These are phyloP conservation scores for Aspergillus jensenii DNA, from an alignment of 2,329 filamentous ascomycete genomes.

Conservation along the genomic window DNA sequence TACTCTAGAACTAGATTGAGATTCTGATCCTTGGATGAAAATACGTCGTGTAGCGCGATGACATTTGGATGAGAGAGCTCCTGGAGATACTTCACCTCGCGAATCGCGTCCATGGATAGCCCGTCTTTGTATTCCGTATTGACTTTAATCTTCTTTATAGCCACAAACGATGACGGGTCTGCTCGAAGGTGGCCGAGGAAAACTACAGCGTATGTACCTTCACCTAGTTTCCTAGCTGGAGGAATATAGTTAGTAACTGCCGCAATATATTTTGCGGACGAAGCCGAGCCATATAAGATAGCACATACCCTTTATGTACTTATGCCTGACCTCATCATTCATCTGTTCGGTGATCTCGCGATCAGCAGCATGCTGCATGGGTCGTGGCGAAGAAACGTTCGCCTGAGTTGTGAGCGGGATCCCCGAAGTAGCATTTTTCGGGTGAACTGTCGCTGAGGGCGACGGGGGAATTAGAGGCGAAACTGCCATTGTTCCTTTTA, in stretches of 20 bases:
- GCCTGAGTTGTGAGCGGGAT: constrained; percentile 23
- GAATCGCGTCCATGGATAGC: constrained; percentile 89
- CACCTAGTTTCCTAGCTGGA: constrained; percentile 82
- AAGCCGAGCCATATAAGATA: not conserved
- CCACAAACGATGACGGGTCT: constrained; percentile 73
- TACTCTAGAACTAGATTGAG: constrained; percentile 94
- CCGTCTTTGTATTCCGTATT: constrained; percentile 73
- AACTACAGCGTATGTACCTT: constrained; percentile 96
- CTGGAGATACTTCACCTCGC: constrained; percentile 92
- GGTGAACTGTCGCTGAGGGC: constrained; percentile 34
- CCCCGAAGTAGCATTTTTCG: constrained; percentile 36
- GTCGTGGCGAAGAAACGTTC: constrained; percentile 16
- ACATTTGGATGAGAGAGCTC: constrained; percentile 95
- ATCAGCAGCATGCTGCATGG: constrained; percentile 26
- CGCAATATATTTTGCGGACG: not conserved
- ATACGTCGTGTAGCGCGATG: constrained; percentile 87
- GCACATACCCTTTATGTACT: constrained; percentile 78
- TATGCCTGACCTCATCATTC: constrained; percentile 77
- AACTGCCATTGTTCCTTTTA: constrained; percentile 34
- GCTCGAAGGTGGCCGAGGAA: constrained; percentile 78
- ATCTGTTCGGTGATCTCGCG: constrained; percentile 67
- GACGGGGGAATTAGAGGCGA: constrained; percentile 45
- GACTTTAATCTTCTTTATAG: constrained; percentile 59
- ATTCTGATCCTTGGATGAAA: constrained; percentile 94
- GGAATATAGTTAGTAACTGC: not conserved